phyloP scores from a whole-genome alignment of 176 grass and related monocot genomes.

The Oryza longistaminata region DNA sequence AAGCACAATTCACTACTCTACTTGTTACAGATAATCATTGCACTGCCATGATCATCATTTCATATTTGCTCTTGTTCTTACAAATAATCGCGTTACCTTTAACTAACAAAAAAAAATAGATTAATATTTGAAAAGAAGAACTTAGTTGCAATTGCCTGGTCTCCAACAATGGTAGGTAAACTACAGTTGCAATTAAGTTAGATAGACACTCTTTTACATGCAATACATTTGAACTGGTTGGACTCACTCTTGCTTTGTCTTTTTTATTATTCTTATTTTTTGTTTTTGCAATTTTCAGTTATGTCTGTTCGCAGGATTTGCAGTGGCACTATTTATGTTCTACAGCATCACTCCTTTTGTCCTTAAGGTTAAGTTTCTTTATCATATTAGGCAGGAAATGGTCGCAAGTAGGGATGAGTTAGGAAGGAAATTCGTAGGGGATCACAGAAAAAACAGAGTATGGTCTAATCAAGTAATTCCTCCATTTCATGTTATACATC shows the following conservation, averaged over 20 bases:
- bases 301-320: constrained; percentile 48
- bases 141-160: constrained; percentile 51
- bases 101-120: constrained; percentile 38
- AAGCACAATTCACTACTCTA: neutral
- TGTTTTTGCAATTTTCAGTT: constrained; percentile 36
- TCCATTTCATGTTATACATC: too few relatives aligned
- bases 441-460: neutral
- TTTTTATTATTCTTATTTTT: neutral
- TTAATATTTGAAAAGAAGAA: constrained; percentile 55
- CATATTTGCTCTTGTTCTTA: constrained; percentile 9
- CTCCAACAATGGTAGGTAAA: constrained; percentile 49
- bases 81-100: constrained; percentile 19
- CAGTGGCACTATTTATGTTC: constrained; percentile 52
- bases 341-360: constrained; percentile 53
- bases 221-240: constrained; percentile 16
- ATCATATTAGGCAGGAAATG: neutral
- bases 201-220: neutral
- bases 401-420: neutral
- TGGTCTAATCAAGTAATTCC: neutral
- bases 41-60: neutral
- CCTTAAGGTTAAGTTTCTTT: constrained; percentile 49
- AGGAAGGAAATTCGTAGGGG: neutral
- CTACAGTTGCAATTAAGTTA: neutral
- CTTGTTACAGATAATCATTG: neutral
- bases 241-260: constrained; percentile 16